These are phyloP conservation scores for Yarrowia sp. DNA, from an alignment of 805 yeast genomes.

Conservation along the genomic window DNA sequence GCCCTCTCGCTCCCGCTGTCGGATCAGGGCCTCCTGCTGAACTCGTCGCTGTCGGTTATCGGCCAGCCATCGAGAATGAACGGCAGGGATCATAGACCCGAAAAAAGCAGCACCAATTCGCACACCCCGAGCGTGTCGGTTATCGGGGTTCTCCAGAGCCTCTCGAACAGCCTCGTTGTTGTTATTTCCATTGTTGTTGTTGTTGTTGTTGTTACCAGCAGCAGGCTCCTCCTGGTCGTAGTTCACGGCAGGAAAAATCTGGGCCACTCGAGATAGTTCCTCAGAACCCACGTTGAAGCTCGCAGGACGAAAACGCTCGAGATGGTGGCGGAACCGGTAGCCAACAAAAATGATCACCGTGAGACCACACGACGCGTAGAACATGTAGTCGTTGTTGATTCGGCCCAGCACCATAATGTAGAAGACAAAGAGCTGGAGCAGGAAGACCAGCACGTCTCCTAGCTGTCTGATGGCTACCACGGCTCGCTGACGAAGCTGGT, in stretches of 20 bases:
- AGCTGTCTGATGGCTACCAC: slow-evolving; percentile 17
- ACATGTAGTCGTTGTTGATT: slow-evolving; percentile 33
- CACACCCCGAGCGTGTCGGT: slow-evolving; percentile 21
- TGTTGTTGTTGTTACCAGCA: not conserved
- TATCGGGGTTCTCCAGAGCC: slow-evolving; percentile 33
- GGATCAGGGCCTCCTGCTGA: slow-evolving; percentile 10
- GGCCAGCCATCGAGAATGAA: slow-evolving; percentile 34
- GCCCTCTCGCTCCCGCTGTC: slow-evolving; percentile 16
- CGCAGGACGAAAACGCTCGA: slow-evolving; percentile 35
- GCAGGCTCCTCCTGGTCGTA: slow-evolving; percentile 23
- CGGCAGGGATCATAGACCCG: slow-evolving; percentile 36
- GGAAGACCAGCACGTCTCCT: slow-evolving; percentile 20
- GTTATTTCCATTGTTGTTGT: not conserved
- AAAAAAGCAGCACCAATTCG: slow-evolving; percentile 33
- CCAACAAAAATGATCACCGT: slow-evolving; percentile 23
- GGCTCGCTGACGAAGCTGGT: slow-evolving; percentile 13
- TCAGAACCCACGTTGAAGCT: slow-evolving; percentile 25
- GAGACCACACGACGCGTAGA: slow-evolving; percentile 33
- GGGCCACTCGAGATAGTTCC: slow-evolving; percentile 22
- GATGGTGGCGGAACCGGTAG: slow-evolving; percentile 28
- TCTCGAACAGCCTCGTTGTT: slow-evolving; percentile 21
- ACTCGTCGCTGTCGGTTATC: slow-evolving; percentile 35
- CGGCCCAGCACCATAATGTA: slow-evolving; percentile 32
- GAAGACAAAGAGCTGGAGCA: slow-evolving; percentile 33
- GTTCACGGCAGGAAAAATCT: slow-evolving; percentile 31